Base-by-base conservation (phyloP, 495 filamentous ascomycete species). In the Pseudevernia furfuracea region DNA sequence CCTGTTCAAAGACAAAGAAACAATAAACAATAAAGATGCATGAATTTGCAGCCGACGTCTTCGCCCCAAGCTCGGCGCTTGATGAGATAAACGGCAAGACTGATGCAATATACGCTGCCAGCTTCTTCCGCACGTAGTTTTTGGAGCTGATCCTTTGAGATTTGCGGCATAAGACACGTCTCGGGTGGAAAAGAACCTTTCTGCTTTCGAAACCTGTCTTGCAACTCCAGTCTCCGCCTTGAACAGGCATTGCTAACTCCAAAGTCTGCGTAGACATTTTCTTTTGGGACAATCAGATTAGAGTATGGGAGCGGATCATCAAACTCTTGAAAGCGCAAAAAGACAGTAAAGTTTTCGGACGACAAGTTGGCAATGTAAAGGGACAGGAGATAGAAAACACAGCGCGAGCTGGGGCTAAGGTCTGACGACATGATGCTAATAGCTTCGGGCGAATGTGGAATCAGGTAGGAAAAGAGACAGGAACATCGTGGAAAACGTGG, bases 81-180 rank as follows among this genome's bases (percentile, higher is more conserved):
- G 80, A 7, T 72, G 71, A 32, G 1, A 65, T 85, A 30, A 66
- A 75, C 15, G 77, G 77, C 11, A 73, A 76, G 48, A 67, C 88
- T 2, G 80, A 86, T 59, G 82, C 88, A 36, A 69, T 85, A 44
- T 79, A 85, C 65, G 77, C 80, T 0, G 73, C 74, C 1, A 79
- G 77, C 0, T 84, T 89, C 67, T 80, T 88, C 55, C 85, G 23
- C 8, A 46, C 9, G 25, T 15, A 49, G 1, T 14, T 11, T 25
- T 49, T 12, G 46, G 4, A 12, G 23, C n/a, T 14, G 46, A 49
- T 28, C 46, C 46, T 49, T 41, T 12, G 49, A 53, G 12, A 19
- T 32, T 32, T 53, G 49, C 30, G 46, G n/a, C 46, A 28, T 10
- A 15, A 49, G 25, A 32, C 49, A 17, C 32, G 28, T 53, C 4